These are phyloP conservation scores for Cystofilobasidium ferigula DNA, from an alignment of 768 basidiomycete genomes.

Conservation along the genomic window DNA sequence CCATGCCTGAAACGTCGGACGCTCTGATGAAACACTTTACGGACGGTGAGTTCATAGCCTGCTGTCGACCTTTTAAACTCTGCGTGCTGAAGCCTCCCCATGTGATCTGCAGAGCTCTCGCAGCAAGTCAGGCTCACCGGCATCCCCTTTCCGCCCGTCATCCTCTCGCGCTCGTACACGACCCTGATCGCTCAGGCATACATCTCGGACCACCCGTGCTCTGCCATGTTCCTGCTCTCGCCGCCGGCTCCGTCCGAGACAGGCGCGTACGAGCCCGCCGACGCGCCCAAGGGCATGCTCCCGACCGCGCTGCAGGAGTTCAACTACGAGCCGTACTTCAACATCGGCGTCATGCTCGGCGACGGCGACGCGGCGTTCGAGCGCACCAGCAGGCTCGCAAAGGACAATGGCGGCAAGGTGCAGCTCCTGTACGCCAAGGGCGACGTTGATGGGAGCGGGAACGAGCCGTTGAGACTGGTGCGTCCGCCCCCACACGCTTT, in stretches of 20 bases:
- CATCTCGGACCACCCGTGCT: slow-evolving; percentile 56
- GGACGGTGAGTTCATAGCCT: not conserved
- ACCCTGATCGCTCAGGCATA: slow-evolving; percentile 57
- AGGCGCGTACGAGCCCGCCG: slow-evolving; percentile 2
- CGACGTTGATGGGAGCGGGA: slow-evolving; percentile 2
- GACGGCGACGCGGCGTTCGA: slow-evolving; percentile 38
- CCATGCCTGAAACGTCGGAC: not conserved
- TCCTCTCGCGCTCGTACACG: slow-evolving; percentile 45
- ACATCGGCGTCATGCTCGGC: slow-evolving; percentile 47
- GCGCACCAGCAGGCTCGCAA: slow-evolving; percentile 42
- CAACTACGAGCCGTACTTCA: slow-evolving; percentile 53
- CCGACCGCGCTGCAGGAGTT: slow-evolving; percentile 44
- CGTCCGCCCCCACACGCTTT: not conserved
- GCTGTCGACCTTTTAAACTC: not conserved
- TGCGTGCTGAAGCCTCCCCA: not conserved
- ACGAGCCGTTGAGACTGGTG: slow-evolving; percentile 7
- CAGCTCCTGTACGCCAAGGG: slow-evolving; percentile 9
- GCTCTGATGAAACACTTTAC: slow-evolving; percentile 18
- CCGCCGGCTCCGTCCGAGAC: slow-evolving; percentile 42
- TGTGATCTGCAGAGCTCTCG: slow-evolving; percentile 10
- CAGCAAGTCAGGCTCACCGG: slow-evolving; percentile 41
- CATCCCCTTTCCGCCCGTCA: slow-evolving; percentile 51
- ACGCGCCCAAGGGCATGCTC: slow-evolving; percentile 4
- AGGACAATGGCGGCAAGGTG: slow-evolving; percentile 34
- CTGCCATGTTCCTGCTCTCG: slow-evolving; percentile 53